Evolutionary conservation across 2,329 filamentous ascomycete genomes (phyloP), one percentile per base, ranked within the genome.

Genomic region (Rhynchosporium agropyri): DNA sequence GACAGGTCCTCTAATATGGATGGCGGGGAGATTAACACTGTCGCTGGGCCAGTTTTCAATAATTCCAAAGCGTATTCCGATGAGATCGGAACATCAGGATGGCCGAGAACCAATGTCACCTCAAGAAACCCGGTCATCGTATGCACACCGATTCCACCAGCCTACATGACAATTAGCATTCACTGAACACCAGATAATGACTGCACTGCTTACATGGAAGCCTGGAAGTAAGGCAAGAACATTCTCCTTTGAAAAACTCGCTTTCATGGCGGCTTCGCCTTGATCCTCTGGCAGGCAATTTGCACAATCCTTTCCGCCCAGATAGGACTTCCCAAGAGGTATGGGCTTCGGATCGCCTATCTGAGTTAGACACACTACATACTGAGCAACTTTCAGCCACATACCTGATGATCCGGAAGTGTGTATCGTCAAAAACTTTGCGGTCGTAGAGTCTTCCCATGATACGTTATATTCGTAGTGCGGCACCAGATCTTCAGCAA

Each of bases 261-360:
- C 15, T 7, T 28, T 29, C 29, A 26, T 9, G 10, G 15, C 36
- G 6, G 13, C 33, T 26, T 15, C 43, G 4, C 56, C 61, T 60
- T 66, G 59, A 28, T 54, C 36, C 5, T 57, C 6, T 26, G 63
- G 65, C 31, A 66, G 55, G 4, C 61, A 33, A 20, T 58, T 45
- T 3, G 40, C 36, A 10, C 51, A 74, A 66, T 80, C 78, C 70
- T 77, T 72, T 0, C 75, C 75, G 0, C 70, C 70, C 12, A 77
- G 56, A 29, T 72, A 65, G 9, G 66, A 70, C 63, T 80, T 74
- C 3, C 74, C 73, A 67, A 73, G 72, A 1, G 68, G 58, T n/a
- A 80, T 76, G 0, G 76, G 77, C 57, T 80, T 80, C 1, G 77
- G 78, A 0, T 77, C 61, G 2, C 79, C 78, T 2, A 76, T 20